phyloP scores from a whole-genome alignment of 345 rosid species.

The Citrus australasica region DNA sequence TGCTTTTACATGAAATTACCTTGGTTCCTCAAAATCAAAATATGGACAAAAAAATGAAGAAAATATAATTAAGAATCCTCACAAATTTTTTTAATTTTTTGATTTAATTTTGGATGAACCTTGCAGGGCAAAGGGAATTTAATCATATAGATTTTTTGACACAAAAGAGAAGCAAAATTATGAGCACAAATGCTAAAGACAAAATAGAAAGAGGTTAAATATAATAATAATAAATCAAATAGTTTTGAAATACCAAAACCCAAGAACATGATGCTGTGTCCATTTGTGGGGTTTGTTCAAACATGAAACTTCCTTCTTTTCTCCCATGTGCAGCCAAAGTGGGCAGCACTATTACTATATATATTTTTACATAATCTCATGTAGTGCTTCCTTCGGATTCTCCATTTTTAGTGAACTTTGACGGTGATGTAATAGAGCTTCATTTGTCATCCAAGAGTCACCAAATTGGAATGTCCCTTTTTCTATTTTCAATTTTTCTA shows the following conservation, averaged over 20 bases:
- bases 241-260: constrained; percentile 8
- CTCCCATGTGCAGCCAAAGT: constrained; percentile 30
- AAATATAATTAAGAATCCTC: too few relatives aligned
- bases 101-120: too few relatives aligned
- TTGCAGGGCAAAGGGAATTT: too few relatives aligned
- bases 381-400: not conserved
- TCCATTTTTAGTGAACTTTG: not conserved
- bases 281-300: constrained; percentile 15
- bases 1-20: not conserved
- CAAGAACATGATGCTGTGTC: constrained; percentile 20
- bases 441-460: not conserved
- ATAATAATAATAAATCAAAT: not conserved
- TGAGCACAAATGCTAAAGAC: not conserved
- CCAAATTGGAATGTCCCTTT: not conserved
- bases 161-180: not conserved
- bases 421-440: too few relatives aligned
- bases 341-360: constrained; percentile 10
- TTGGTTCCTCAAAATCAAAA: not conserved
- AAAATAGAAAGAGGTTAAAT: constrained; percentile 1
- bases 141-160: too few relatives aligned
- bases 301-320: not conserved
- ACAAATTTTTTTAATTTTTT: too few relatives aligned
- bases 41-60: not conserved
- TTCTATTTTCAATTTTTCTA: not conserved
- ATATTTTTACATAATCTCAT: not conserved